phyloP scores from a whole-genome alignment of 2,329 filamentous ascomycete genomes.

The Aspergillus novoparasiticus region DNA sequence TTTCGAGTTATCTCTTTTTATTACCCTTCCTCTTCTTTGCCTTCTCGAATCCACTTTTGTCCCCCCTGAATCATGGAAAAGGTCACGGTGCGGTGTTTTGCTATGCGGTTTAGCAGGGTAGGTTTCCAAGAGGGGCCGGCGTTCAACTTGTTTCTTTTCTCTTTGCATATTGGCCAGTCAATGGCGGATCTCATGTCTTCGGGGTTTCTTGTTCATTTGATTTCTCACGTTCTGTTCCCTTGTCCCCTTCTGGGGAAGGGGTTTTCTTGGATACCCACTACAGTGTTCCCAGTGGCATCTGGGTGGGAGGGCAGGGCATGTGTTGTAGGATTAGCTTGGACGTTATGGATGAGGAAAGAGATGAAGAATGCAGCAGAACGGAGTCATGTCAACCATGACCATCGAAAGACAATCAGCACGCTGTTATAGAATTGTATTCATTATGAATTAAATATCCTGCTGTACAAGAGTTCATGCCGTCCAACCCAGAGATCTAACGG shows the following conservation, averaged over 20 bases:
- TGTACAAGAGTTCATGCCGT: slow-evolving; percentile 66
- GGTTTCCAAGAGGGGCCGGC: slow-evolving; percentile 32
- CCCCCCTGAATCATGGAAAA: slow-evolving; percentile 25
- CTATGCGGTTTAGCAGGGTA: slow-evolving; percentile 35
- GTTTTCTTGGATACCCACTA: slow-evolving; percentile 35
- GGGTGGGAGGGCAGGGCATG: slow-evolving; percentile 25
- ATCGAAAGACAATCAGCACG: slow-evolving; percentile 1
- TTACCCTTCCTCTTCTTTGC: slow-evolving; percentile 15
- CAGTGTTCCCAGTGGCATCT: slow-evolving; percentile 26
- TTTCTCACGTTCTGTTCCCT: slow-evolving; percentile 14
- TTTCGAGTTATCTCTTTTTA: slow-evolving; percentile 17
- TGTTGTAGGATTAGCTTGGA: slow-evolving; percentile 38
- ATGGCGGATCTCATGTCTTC: slow-evolving; percentile 22
- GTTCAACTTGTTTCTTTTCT: slow-evolving; percentile 29
- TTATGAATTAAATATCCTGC: slow-evolving; percentile 68
- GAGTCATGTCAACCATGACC: slow-evolving; percentile 21
- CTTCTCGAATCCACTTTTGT: slow-evolving; percentile 11
- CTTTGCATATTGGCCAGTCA: slow-evolving; percentile 22
- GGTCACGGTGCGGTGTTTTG: slow-evolving; percentile 42
- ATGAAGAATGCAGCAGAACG: slow-evolving; percentile 28
- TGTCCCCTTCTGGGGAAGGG: not conserved
- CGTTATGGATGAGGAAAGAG: slow-evolving; percentile 24
- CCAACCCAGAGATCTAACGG: slow-evolving; percentile 66
- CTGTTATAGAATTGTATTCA: slow-evolving; percentile 12
- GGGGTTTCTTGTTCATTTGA: slow-evolving; percentile 16